Conservation (phyloP, 495 filamentous ascomycete species). For the Penicillium paradoxum region DNA sequence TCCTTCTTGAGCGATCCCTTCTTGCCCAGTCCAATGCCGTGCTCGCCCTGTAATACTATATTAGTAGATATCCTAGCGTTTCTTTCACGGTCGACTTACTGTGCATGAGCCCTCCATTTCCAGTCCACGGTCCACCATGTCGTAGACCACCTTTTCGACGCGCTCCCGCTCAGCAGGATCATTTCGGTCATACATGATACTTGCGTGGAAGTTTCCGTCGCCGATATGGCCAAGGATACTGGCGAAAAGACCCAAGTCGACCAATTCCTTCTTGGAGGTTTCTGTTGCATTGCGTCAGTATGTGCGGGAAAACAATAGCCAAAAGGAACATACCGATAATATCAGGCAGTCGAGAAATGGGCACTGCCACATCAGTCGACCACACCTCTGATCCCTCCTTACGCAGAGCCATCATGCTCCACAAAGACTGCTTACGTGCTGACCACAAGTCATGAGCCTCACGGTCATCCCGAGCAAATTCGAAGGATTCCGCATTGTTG, state of each 20-base stretch:
- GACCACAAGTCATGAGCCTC: slow-evolving; percentile 81
- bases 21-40: slow-evolving; percentile 85
- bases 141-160: slow-evolving; percentile 74
- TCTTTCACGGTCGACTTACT: slow-evolving; percentile 27
- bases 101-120: slow-evolving; percentile 95
- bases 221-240: slow-evolving; percentile 82
- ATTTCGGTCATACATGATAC: slow-evolving; percentile 73
- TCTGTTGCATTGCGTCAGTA: slow-evolving; percentile 43
- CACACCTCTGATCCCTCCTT: slow-evolving; percentile 57
- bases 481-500: slow-evolving; percentile 63
- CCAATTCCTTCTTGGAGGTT: slow-evolving; percentile 82
- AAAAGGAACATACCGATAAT: slow-evolving; percentile 57
- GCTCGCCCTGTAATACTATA: slow-evolving; percentile 58
- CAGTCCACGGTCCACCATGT: slow-evolving; percentile 81
- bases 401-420: slow-evolving; percentile 53
- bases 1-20: slow-evolving; percentile 75
- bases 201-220: slow-evolving; percentile 89
- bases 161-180: slow-evolving; percentile 62
- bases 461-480: slow-evolving; percentile 64
- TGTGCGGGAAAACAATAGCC: background rate
- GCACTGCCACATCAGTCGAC: slow-evolving; percentile 86
- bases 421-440: slow-evolving; percentile 81
- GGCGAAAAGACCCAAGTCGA: slow-evolving; percentile 77
- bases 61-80: slow-evolving; percentile 4
- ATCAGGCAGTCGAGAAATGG: slow-evolving; percentile 78